These are phyloP conservation scores for Ophiostoma ips DNA, from an alignment of 2,329 filamentous ascomycete species.

Conservation along the genomic window DNA sequence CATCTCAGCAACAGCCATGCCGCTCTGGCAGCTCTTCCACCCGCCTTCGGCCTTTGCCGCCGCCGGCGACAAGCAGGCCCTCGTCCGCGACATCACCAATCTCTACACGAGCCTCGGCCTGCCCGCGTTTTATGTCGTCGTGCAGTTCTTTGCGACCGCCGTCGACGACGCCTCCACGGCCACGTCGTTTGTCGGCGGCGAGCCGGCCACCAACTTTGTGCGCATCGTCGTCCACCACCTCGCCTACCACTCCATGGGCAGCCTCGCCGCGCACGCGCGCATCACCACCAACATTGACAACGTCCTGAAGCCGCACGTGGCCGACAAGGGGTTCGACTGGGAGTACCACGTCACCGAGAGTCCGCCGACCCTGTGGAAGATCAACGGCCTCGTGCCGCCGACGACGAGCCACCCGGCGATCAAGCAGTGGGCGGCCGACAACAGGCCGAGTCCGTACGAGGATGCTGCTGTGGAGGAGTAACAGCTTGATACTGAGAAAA, in stretches of 20 bases:
- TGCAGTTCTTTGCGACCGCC: slow-evolving; percentile 23
- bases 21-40: slow-evolving; percentile 30
- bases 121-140: slow-evolving; percentile 30
- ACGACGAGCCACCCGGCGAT: not conserved
- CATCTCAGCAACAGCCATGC: too few relatives aligned
- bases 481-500: not conserved
- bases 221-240: slow-evolving; percentile 10
- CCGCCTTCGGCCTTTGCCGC: slow-evolving; percentile 21
- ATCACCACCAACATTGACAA: slow-evolving; percentile 17
- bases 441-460: not conserved
- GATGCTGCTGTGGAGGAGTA: not conserved
- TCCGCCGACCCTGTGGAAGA: slow-evolving; percentile 28
- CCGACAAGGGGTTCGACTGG: slow-evolving; percentile 28
- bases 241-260: slow-evolving; percentile 7
- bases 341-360: slow-evolving; percentile 30
- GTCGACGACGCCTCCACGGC: not conserved
- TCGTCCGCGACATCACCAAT: slow-evolving; percentile 23
- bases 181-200: slow-evolving; percentile 2
- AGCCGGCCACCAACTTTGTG: slow-evolving; percentile 7
- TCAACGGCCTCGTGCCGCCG: slow-evolving; percentile 20
- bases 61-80: slow-evolving; percentile 16
- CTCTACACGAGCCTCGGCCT: slow-evolving; percentile 18
- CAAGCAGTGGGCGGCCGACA: slow-evolving; percentile 2
- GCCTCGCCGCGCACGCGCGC: not conserved
- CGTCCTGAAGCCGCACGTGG: slow-evolving; percentile 25